Evolutionary conservation across 495 filamentous ascomycete genomes (phyloP).

Genomic region (Pyrenula aspistea): DNA sequence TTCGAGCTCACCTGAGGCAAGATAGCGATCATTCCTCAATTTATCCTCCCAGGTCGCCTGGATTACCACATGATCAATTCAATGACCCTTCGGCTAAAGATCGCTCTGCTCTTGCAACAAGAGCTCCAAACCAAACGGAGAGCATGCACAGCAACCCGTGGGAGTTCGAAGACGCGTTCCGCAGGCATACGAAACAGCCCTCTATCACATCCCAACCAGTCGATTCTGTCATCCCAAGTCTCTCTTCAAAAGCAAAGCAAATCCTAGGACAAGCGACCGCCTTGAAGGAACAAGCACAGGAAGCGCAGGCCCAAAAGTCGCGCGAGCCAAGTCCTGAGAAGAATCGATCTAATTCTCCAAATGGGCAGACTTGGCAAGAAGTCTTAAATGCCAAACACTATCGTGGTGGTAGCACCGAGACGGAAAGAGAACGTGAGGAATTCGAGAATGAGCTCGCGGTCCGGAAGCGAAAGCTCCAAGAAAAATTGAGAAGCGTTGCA

Average conservation of each 20-base stretch:
- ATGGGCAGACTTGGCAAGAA: conserved; percentile 11
- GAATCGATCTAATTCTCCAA: background rate
- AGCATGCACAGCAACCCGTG: conserved; percentile 35
- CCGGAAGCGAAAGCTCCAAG: conserved; percentile 64
- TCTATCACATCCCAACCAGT: background rate
- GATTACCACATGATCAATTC: conserved; percentile 7
- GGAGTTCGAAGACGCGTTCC: conserved; percentile 30
- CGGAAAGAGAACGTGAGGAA: conserved; percentile 57
- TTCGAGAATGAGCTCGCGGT: conserved; percentile 72
- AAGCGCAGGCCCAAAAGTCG: conserved; percentile 2
- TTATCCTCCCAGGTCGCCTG: conserved; percentile 40
- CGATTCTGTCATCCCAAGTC: conserved; percentile 6
- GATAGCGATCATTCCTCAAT: conserved; percentile 75
- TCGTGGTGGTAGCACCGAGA: conserved; percentile 45
- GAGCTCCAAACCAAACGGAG: conserved; percentile 15
- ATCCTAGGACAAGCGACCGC: conserved; percentile 19
- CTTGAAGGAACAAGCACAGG: conserved; percentile 14
- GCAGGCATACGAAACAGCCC: conserved; percentile 4
- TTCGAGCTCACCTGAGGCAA: conserved; percentile 74
- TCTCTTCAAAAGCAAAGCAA: conserved; percentile 16
- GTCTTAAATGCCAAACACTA: conserved; percentile 22
- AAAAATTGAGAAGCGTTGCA: conserved; percentile 63
- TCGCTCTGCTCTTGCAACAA: background rate
- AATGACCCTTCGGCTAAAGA: background rate
- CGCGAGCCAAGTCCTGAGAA: background rate